Percentiles rank a stretch among this genome's conserved stretches.
Evolutionary conservation across 1,284 basidiomycete genomes (phyloP).

Genomic region (Naganishia sp.): DNA sequence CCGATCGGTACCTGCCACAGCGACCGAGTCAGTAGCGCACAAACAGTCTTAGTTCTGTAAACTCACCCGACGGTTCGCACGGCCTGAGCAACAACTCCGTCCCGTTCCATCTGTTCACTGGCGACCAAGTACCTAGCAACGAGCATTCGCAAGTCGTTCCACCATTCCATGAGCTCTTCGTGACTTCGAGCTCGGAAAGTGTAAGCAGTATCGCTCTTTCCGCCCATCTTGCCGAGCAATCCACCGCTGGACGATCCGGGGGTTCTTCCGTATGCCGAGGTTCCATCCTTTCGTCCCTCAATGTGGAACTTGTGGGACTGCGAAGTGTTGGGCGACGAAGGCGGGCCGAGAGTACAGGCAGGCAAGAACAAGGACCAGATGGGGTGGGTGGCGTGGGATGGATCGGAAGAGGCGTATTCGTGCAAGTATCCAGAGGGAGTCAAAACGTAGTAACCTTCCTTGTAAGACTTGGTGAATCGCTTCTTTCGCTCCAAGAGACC

Average conservation of each 20-base stretch:
- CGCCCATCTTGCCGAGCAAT: conserved; percentile 59
- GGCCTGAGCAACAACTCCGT: conserved; percentile 88
- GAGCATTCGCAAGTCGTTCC: conserved; percentile 97
- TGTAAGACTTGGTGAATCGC: conserved; percentile 87
- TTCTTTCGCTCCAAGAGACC: conserved; percentile 96
- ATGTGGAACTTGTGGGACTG: conserved; percentile 96
- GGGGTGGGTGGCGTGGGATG: conserved; percentile 66
- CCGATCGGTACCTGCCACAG: conserved; percentile 50
- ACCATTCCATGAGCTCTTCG: conserved; percentile 99
- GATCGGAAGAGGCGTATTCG: conserved; percentile 82
- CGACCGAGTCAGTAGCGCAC: conserved; percentile 13
- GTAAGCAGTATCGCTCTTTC: conserved; percentile 67
- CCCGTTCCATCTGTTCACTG: conserved; percentile 88
- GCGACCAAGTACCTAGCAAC: conserved; percentile 94
- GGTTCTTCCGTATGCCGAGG: conserved; percentile 59
- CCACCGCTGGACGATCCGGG: conserved; percentile 65
- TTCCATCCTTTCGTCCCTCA: conserved; percentile 78
- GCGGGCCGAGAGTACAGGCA: conserved; percentile 91
- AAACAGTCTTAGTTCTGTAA: conserved; percentile 25
- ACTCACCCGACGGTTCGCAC: conserved; percentile 84
- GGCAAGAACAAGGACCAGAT: conserved; percentile 90
- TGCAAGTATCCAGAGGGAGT: conserved; percentile 95
- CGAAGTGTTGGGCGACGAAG: conserved; percentile 67
- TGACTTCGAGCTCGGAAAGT: conserved; percentile 86
- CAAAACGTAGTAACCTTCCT: conserved; percentile 87